Evolutionary conservation across 2,329 filamentous ascomycete genomes (phyloP).

Genomic region (Xylaria sp.): DNA sequence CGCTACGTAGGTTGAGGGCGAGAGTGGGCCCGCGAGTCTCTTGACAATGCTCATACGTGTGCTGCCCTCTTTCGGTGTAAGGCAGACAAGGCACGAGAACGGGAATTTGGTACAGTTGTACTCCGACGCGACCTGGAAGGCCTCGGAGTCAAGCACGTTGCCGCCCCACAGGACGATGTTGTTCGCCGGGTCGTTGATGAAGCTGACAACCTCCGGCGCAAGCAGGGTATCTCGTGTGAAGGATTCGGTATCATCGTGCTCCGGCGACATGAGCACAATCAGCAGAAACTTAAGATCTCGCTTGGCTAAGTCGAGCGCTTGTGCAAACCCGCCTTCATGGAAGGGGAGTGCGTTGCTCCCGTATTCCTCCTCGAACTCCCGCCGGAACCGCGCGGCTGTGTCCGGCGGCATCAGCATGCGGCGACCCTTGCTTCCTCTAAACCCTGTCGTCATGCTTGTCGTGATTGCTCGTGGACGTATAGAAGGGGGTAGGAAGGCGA

Average conservation of each 20-base stretch:
- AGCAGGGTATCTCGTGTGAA: conserved; percentile 88
- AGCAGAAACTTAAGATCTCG: conserved; percentile 90
- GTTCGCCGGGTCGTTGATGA: conserved; percentile 78
- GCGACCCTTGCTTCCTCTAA: conserved; percentile 73
- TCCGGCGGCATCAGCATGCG: conserved; percentile 85
- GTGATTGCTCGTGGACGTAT: conserved; percentile 66
- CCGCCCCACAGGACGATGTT: conserved; percentile 93
- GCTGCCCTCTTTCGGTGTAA: conserved; percentile 85
- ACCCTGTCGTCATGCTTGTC: conserved; percentile 62
- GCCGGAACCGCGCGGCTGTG: conserved; percentile 86
- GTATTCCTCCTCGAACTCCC: conserved; percentile 96
- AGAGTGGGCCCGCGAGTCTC: conserved; percentile 77
- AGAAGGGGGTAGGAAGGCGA: conserved; percentile 81
- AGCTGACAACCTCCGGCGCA: conserved; percentile 76
- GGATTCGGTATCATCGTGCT: conserved; percentile 89
- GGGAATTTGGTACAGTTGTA: conserved; percentile 93
- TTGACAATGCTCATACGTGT: conserved; percentile 92
- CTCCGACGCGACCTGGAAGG: conserved; percentile 90
- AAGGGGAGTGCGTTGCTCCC: conserved; percentile 78
- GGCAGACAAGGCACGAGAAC: conserved; percentile 85
- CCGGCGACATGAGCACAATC: conserved; percentile 88
- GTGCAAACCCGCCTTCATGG: conserved; percentile 89
- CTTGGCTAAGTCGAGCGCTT: conserved; percentile 90
- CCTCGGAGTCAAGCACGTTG: conserved; percentile 91
- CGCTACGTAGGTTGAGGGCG: conserved; percentile 76